Percentiles rank a stretch among this genome's conserved stretches.
These are phyloP conservation scores for Naumovozyma dairenensis DNA, from an alignment of 805 yeast species.

Conservation along the genomic window DNA sequence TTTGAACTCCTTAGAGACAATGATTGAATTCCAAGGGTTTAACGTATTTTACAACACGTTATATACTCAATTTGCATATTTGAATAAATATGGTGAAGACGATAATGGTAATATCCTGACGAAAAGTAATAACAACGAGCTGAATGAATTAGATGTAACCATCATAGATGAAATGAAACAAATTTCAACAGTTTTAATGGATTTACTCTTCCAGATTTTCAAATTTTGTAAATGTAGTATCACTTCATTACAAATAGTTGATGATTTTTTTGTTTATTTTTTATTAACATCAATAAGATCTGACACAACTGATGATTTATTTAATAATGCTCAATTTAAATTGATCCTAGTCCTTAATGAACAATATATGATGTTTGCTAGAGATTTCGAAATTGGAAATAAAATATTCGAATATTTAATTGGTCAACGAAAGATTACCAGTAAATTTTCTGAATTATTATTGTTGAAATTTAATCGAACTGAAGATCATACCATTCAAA, in stretches of 20 bases:
- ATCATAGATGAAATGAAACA: conserved; percentile 30
- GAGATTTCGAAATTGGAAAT: conserved; percentile 28
- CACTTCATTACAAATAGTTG: conserved; percentile 35
- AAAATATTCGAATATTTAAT: conserved; percentile 49
- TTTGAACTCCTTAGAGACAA: conserved; percentile 33
- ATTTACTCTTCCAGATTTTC: conserved; percentile 46
- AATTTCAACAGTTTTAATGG: conserved; percentile 37
- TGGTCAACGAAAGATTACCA: conserved; percentile 34
- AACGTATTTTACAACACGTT: conserved; percentile 35
- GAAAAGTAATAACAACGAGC: conserved; percentile 4
- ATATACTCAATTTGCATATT: conserved; percentile 29
- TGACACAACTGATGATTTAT: conserved; percentile 42
- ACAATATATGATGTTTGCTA: conserved; percentile 65
- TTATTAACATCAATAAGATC: conserved; percentile 38
- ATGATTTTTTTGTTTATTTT: conserved; percentile 37
- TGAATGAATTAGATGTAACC: conserved; percentile 23
- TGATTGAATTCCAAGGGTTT: conserved; percentile 47
- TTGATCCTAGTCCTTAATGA: conserved; percentile 71
- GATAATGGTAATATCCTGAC: conserved; percentile 5
- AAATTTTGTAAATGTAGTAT: conserved; percentile 37
- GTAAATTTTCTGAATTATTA: conserved; percentile 55
- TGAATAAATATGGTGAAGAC: conserved; percentile 23
- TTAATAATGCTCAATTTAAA: conserved; percentile 59
- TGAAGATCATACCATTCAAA: conserved; percentile 61
- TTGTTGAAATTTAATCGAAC: conserved; percentile 66